Percentiles rank a stretch among this genome's conserved stretches.
phyloP scores from a whole-genome alignment of 139 green algal species.

The Edaphochlamys debaryana region DNA sequence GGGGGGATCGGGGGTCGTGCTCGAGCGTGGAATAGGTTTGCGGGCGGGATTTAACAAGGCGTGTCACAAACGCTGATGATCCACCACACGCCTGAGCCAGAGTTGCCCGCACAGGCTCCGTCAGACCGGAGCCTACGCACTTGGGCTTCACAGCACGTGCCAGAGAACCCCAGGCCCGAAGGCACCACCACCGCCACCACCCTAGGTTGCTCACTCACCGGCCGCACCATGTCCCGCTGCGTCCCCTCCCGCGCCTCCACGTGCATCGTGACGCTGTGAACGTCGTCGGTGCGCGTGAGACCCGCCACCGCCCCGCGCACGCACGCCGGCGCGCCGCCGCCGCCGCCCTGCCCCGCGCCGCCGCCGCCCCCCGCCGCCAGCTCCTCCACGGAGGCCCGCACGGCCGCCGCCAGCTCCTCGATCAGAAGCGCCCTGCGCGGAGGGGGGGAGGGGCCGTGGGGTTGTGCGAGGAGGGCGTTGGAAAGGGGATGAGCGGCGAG shows the following conservation, averaged over 20 bases:
- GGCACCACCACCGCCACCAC: no score
- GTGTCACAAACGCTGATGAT: no score
- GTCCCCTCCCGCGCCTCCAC: constrained; percentile 23
- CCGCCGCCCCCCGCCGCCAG: not conserved
- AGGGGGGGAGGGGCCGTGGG: not conserved
- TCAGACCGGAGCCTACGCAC: no score
- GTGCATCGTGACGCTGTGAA: constrained; percentile 31
- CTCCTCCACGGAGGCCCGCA: constrained; percentile 57
- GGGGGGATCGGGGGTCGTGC: no score
- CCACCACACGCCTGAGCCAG: no score
- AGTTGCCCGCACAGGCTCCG: no score
- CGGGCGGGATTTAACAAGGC: no score
- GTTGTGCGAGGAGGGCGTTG: not conserved
- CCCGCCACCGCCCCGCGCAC: constrained; percentile 9
- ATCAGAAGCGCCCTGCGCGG: constrained; percentile 49
- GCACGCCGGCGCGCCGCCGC: not conserved
- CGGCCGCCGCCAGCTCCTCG: constrained; percentile 64
- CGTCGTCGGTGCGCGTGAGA: constrained; percentile 34
- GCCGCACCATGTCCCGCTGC: constrained; percentile 5
- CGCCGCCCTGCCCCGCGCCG: not conserved
- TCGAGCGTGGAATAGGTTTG: no score
- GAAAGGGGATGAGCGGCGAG: not conserved
- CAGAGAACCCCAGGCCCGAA: no score
- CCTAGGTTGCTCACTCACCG: no score
- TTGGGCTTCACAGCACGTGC: no score